Conservation (phyloP, 306 rosid species). For the Mimosa bimucronata region DNA sequence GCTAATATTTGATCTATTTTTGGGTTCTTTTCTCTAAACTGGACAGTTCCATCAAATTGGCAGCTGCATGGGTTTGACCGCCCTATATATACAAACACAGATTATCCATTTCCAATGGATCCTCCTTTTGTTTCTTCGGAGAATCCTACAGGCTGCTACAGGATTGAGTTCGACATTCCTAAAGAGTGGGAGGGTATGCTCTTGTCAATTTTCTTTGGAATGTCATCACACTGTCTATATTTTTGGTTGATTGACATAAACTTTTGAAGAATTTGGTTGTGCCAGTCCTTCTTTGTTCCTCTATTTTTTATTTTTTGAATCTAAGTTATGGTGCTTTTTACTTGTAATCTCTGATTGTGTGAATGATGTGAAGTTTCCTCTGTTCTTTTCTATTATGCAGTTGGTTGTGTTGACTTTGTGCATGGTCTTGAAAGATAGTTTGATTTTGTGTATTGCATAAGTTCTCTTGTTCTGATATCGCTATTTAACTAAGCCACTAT, state of each 20-base stretch:
- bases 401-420: background rate
- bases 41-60: conserved; percentile 99
- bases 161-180: conserved; percentile 70
- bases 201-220: conserved; percentile 17
- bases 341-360: background rate
- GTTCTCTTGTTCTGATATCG: conserved; percentile 12
- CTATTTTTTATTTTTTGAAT: conserved; percentile 14
- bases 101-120: conserved; percentile 82
- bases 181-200: conserved; percentile 86
- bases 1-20: conserved; percentile 31
- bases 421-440: background rate
- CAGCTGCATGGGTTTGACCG: conserved; percentile 88
- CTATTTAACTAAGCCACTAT: background rate
- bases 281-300: conserved; percentile 4
- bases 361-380: background rate
- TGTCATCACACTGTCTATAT: background rate
- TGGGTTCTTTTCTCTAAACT: conserved; percentile 42
- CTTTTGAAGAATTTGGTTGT: conserved; percentile 7
- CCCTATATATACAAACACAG: conserved; percentile 85
- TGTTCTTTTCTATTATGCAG: background rate
- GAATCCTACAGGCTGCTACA: conserved; percentile 96
- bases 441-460: conserved; percentile 16
- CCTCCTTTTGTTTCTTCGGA: conserved; percentile 75
- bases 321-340: background rate
- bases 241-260: conserved; percentile 22